Conservation (phyloP, 208 protist species). For the Leishmania braziliensis region DNA sequence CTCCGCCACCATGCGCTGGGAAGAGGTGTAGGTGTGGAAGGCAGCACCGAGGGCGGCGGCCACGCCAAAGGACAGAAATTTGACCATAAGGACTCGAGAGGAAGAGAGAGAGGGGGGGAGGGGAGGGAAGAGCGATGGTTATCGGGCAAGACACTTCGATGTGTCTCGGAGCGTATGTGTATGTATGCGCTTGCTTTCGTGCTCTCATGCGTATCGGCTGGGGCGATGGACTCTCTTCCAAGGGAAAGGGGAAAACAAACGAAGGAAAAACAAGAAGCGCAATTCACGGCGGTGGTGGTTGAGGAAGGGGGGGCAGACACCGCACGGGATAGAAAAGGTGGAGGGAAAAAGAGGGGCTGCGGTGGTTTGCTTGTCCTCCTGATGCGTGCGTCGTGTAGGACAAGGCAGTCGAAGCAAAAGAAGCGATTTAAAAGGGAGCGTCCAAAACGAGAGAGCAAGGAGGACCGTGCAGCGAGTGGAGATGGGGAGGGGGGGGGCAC, state of each 20-base stretch:
- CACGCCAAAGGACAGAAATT: slow-evolving; percentile 59
- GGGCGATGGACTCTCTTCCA: not conserved
- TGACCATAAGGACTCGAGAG: slow-evolving; percentile 27
- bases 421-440: not conserved
- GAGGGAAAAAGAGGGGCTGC: not conserved
- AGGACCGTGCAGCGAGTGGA: not conserved
- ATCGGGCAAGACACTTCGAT: not conserved
- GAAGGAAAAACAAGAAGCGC: not conserved
- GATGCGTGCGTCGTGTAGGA: no score
- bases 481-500: not conserved
- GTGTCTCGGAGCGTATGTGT: not conserved
- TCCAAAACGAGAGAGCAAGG: not conserved
- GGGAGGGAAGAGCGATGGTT: not conserved
- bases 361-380: not conserved
- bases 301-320: not conserved
- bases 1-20: slow-evolving; percentile 43
- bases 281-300: not conserved
- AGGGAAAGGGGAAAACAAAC: not conserved
- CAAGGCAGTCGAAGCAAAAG: slow-evolving; percentile 1
- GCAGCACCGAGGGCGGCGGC: slow-evolving; percentile 66
- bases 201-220: not conserved
- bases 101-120: not conserved
- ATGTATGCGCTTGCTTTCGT: not conserved
- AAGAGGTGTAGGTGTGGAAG: slow-evolving; percentile 57
- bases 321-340: not conserved